Percentiles rank a stretch among this genome's conserved stretches.
Conservation (phyloP, 805 yeast genomes). For the Wickerhamomyces xylosicus region DNA sequence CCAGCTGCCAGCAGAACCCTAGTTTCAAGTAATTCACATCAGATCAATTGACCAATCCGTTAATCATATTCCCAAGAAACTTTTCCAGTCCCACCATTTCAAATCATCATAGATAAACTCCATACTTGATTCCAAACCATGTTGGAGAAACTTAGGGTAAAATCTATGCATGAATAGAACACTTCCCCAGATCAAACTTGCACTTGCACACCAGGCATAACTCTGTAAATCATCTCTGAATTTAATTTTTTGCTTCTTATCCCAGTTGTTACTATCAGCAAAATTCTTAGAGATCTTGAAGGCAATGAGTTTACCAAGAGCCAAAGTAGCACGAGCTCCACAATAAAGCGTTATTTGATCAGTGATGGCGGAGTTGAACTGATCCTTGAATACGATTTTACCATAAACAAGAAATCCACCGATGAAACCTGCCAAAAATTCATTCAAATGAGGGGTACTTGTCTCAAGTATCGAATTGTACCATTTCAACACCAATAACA, state of each 20-base stretch:
- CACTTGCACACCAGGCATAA: conserved; percentile 45
- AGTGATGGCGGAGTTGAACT: conserved; percentile 38
- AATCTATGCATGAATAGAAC: conserved; percentile 62
- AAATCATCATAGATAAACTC: conserved; percentile 60
- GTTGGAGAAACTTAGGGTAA: conserved; percentile 54
- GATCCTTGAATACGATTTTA: conserved; percentile 12
- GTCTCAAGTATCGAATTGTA: conserved; percentile 11
- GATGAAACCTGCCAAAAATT: conserved; percentile 25
- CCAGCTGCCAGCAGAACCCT: too few species aligned
- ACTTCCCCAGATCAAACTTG: conserved; percentile 60
- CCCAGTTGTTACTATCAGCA: conserved; percentile 2
- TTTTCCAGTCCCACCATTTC: conserved; percentile 36
- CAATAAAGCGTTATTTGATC: conserved; percentile 70
- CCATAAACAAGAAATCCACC: conserved; percentile 34
- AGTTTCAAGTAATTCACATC: too few species aligned
- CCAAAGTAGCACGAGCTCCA: conserved; percentile 56
- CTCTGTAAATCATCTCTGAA: conserved; percentile 18
- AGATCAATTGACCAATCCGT: too few species aligned
- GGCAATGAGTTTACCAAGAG: conserved; percentile 30
- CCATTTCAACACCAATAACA: conserved; percentile 20
- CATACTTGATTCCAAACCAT: conserved; percentile 57
- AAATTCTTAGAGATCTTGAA: conserved; percentile 9
- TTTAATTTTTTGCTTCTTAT: conserved; percentile 1
- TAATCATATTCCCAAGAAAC: conserved; percentile 26
- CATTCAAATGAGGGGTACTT: conserved; percentile 7